These are phyloP conservation scores for Lichtheimia ornata DNA, from an alignment of 371 early-diverging fungal genomes.

Conservation along the genomic window DNA sequence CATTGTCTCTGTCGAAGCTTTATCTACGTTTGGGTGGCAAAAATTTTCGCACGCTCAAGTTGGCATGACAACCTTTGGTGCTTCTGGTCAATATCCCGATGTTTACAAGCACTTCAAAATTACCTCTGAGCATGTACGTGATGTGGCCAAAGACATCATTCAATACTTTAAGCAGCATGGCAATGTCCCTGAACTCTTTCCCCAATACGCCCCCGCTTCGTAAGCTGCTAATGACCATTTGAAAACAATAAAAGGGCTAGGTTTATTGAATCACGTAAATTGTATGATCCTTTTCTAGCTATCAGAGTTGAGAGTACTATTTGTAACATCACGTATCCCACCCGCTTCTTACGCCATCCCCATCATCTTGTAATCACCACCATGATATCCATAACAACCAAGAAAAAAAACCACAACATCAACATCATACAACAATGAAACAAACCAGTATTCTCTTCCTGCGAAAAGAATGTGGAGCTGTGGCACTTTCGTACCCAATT, in stretches of 20 bases:
- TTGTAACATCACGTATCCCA: too few relatives aligned
- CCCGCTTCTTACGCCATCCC: too few relatives aligned
- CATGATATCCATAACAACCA: too few relatives aligned
- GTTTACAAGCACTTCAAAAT: slow-evolving; percentile 80
- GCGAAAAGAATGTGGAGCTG: slow-evolving; percentile 20
- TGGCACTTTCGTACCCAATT: slow-evolving; percentile 20
- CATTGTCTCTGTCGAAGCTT: slow-evolving; percentile 93
- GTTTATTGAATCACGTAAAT: too few relatives aligned
- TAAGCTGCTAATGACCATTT: too few relatives aligned
- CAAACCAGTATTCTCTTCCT: slow-evolving; percentile 21
- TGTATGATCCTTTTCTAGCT: too few relatives aligned
- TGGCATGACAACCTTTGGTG: slow-evolving; percentile 96
- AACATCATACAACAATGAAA: neutral
- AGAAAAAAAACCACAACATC: neutral
- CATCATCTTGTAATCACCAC: too few relatives aligned
- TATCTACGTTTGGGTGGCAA: slow-evolving; percentile 92
- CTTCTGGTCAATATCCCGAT: slow-evolving; percentile 63
- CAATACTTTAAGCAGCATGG: slow-evolving; percentile 62
- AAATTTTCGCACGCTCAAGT: slow-evolving; percentile 89
- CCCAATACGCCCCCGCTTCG: too few relatives aligned
- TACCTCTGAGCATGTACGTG: slow-evolving; percentile 67
- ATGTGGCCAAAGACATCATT: slow-evolving; percentile 69
- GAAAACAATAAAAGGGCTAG: too few relatives aligned
- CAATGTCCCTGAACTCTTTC: slow-evolving; percentile 24
- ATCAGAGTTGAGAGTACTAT: too few relatives aligned